phyloP scores from a whole-genome alignment of 2,329 filamentous ascomycete genomes.

The Diaporthe sp. region DNA sequence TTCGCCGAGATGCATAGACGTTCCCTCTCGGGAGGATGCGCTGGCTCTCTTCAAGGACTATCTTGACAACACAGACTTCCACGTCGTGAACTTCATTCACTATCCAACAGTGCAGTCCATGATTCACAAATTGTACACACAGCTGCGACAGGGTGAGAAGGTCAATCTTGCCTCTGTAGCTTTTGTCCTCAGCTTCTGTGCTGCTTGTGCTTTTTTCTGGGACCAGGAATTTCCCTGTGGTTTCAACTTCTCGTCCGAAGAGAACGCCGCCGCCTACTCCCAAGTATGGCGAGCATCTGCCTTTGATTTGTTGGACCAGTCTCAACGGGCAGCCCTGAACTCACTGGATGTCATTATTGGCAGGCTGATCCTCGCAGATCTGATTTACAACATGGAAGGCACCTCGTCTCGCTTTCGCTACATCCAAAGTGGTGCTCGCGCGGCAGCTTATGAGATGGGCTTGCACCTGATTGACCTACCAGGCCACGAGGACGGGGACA shows the following conservation, averaged over 20 bases:
- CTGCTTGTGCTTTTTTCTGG: slow-evolving; percentile 50
- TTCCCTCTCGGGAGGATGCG: slow-evolving; percentile 44
- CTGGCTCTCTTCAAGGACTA: slow-evolving; percentile 49
- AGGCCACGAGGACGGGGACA: slow-evolving; percentile 44
- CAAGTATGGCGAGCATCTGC: slow-evolving; percentile 52
- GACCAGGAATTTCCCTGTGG: slow-evolving; percentile 17
- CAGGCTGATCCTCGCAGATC: slow-evolving; percentile 54
- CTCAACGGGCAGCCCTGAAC: slow-evolving; percentile 47
- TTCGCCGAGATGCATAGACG: slow-evolving; percentile 22
- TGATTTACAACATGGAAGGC: slow-evolving; percentile 56
- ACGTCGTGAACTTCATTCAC: slow-evolving; percentile 42
- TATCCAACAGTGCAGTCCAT: slow-evolving; percentile 43
- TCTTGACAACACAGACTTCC: slow-evolving; percentile 45
- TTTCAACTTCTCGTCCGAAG: slow-evolving; percentile 42
- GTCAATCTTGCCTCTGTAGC: slow-evolving; percentile 45
- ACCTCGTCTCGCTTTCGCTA: slow-evolving; percentile 51
- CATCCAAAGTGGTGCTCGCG: slow-evolving; percentile 49
- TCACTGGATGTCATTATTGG: slow-evolving; percentile 56
- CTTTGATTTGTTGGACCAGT: slow-evolving; percentile 54
- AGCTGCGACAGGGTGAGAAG: slow-evolving; percentile 37
- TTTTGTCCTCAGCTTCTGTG: slow-evolving; percentile 48
- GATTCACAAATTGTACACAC: slow-evolving; percentile 44
- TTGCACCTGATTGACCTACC: slow-evolving; percentile 58
- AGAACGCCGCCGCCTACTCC: slow-evolving; percentile 42
- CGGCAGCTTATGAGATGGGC: slow-evolving; percentile 52